Evolutionary conservation across 148 eudicot genomes (phyloP), one percentile per base, ranked within the genome.

Genomic region (Rhododendron ferrugineum): DNA sequence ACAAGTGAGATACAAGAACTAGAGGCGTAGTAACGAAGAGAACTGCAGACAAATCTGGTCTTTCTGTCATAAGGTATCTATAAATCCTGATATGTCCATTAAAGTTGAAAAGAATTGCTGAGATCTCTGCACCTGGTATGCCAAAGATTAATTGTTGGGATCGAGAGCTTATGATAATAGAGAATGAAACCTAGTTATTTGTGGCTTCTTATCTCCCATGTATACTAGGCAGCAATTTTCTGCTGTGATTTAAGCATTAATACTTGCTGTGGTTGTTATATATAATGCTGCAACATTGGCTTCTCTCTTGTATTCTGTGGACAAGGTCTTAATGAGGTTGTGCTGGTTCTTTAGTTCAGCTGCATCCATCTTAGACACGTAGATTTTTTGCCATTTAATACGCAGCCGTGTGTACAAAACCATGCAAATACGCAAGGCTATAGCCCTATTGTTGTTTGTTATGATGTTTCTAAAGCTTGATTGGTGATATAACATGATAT

Each of bases 1-100:
- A 83, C 88, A 80, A 86, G 86, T 81, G 98, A 94, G 90, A 92
- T 92, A 42, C 92, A 90, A 84, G 93, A 86, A 79, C 84, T 91
- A 72, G 91, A 77, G n/a, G 88, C 78, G 0, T 75, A 80, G 66
- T 80, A 81, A 15, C 75, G 50, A 42, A 54, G 36, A 37, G 84
- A 79, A 78, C 42, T 54, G 46, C 28, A 34, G 26, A 42, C 16
- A 68, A 28, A 32, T 77, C 7, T 28, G 40, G 78, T 82, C 9
- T 70, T 9, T 68, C 73, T 64, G 28, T 56, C 23, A 34, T 37
- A 40, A 83, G 72, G 79, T 83, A 78, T 52, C 26, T 11, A n/a
- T 77, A 77, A 54, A 16, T 62, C 47, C 15, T 1, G 34, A 10
- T 11, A 81, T 6, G 9, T 54, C 6, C 0, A 0, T 34, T 3